Evolutionary conservation across 2,329 filamentous ascomycete genomes (phyloP).

Genomic region (Fusarium caatingaense): DNA sequence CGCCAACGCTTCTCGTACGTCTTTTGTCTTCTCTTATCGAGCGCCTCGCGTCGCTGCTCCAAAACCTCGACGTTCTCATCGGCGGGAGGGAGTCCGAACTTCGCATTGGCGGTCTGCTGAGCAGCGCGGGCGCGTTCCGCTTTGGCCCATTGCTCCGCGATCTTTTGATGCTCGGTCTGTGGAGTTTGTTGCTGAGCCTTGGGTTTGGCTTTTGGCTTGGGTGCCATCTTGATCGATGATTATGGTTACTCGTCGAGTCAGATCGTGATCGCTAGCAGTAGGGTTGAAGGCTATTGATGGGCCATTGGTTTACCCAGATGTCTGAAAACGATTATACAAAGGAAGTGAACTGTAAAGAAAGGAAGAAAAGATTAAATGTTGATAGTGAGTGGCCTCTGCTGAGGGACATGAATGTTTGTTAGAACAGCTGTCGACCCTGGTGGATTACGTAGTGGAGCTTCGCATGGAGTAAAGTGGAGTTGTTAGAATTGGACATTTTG

Average conservation of each 20-base stretch:
- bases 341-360: constrained; percentile 4
- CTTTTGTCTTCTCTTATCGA: constrained; percentile 61
- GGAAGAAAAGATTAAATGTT: constrained; percentile 9
- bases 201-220: constrained; percentile 42
- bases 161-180: constrained; percentile 62
- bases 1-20: constrained; percentile 65
- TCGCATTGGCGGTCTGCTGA: constrained; percentile 52
- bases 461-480: constrained; percentile 24
- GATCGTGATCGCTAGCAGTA: constrained; percentile 25
- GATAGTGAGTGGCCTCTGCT: constrained; percentile 36
- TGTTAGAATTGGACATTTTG: constrained; percentile 3
- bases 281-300: constrained; percentile 21
- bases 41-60: constrained; percentile 58
- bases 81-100: constrained; percentile 48
- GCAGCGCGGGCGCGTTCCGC: constrained; percentile 63
- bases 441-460: constrained; percentile 43
- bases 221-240: constrained; percentile 48
- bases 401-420: constrained; percentile 33
- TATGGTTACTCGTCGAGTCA: constrained; percentile 12
- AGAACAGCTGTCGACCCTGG: constrained; percentile 30
- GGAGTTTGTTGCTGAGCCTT: constrained; percentile 41
- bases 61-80: constrained; percentile 53
- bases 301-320: constrained; percentile 46
- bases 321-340: constrained; percentile 24
- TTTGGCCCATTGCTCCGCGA: constrained; percentile 64